phyloP scores from a whole-genome alignment of 768 basidiomycete species.

The Rhodotorula graminis region DNA sequence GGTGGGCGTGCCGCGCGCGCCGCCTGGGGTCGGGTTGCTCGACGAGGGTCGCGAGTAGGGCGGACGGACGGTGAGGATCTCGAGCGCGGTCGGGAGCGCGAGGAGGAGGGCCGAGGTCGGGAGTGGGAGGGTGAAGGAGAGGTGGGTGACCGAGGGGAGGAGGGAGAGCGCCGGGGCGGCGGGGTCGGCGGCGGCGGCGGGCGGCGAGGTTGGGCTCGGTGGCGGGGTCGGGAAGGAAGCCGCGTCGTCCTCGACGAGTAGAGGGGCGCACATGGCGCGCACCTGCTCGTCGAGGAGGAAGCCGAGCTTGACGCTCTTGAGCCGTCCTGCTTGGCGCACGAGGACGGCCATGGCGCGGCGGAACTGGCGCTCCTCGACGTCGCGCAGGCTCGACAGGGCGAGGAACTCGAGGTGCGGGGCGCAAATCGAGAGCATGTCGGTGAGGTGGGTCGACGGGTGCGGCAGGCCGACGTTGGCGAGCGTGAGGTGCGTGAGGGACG shows the following conservation, averaged over 20 bases:
- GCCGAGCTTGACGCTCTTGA: slow-evolving; percentile 15
- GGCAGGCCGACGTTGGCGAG: slow-evolving; percentile 36
- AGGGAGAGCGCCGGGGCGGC: background rate
- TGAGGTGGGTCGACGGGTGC: slow-evolving; percentile 23
- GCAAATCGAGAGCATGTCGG: slow-evolving; percentile 1
- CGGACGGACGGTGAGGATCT: slow-evolving; percentile 12
- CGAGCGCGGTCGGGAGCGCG: slow-evolving; percentile 8
- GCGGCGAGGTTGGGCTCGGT: background rate
- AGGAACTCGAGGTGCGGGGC: slow-evolving; percentile 8
- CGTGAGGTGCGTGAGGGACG: slow-evolving; percentile 14
- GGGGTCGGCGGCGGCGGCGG: background rate
- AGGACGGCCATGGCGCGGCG: background rate
- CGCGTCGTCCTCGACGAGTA: background rate
- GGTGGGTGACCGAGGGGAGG: slow-evolving; percentile 2
- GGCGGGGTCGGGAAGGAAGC: background rate
- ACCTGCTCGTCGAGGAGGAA: slow-evolving; percentile 28
- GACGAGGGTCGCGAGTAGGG: slow-evolving; percentile 2
- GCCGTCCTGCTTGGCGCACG: background rate
- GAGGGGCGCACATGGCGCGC: background rate
- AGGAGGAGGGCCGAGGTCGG: slow-evolving; percentile 12
- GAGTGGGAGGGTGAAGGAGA: slow-evolving; percentile 22
- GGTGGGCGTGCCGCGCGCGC: background rate
- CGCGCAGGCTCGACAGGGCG: slow-evolving; percentile 26
- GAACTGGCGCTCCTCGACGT: slow-evolving; percentile 14
- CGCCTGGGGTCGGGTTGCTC: background rate